These are phyloP conservation scores for Tolypocladium tropicale DNA, from an alignment of 2,329 filamentous ascomycete species.

Conservation along the genomic window DNA sequence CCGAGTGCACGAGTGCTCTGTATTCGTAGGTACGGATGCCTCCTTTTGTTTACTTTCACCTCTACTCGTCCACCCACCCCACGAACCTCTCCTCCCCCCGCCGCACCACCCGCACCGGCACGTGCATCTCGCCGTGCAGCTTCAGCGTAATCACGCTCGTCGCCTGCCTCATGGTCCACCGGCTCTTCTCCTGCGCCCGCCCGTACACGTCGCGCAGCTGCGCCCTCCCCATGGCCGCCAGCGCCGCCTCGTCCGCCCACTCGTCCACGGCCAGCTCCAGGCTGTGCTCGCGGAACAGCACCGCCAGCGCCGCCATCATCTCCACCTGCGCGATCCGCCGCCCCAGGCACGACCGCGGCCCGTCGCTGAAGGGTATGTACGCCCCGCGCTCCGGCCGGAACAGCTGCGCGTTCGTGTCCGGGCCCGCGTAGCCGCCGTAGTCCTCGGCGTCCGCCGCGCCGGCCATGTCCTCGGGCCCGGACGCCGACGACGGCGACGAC, in stretches of 20 bases:
- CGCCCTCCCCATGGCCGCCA: conserved; percentile 18
- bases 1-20: too few relatives aligned
- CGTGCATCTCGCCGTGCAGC: conserved; percentile 45
- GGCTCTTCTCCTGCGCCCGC: conserved; percentile 46
- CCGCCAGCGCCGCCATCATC: conserved; percentile 42
- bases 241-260: conserved; percentile 40
- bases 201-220: conserved; percentile 36
- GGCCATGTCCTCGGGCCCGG: conserved; percentile 15
- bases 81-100: conserved; percentile 62
- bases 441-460: conserved; percentile 39
- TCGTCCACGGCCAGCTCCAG: conserved; percentile 61
- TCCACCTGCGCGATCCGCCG: conserved; percentile 50
- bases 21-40: too few relatives aligned
- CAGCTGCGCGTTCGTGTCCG: conserved; percentile 50
- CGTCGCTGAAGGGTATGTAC: conserved; percentile 49
- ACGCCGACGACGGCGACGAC: conserved; percentile 5
- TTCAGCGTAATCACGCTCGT: conserved; percentile 62
- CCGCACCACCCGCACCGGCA: conserved; percentile 59
- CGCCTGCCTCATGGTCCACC: conserved; percentile 42
- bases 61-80: conserved; percentile 16
- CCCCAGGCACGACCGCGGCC: conserved; percentile 46
- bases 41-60: not conserved
- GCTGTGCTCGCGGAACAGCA: conserved; percentile 48
- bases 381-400: conserved; percentile 48
- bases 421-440: conserved; percentile 47